Evolutionary conservation across 1,139 yeast genomes (phyloP).

Genomic region (Geotrichum carabidarum): DNA sequence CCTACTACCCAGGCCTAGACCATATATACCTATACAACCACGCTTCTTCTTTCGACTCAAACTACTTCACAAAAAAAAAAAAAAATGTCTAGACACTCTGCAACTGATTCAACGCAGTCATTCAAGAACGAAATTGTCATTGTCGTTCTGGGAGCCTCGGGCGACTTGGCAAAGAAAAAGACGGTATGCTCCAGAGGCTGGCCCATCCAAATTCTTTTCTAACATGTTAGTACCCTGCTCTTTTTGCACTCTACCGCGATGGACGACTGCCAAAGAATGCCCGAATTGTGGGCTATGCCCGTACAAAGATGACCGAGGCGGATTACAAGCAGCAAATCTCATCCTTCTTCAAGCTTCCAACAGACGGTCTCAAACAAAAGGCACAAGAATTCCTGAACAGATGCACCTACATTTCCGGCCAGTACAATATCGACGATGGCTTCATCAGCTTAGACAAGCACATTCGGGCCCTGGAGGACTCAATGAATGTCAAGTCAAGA

Average conservation of each 20-base stretch:
- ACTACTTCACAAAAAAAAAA: too few species aligned
- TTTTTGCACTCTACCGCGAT: slow-evolving; percentile 48
- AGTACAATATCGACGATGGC: slow-evolving; percentile 75
- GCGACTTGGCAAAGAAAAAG: slow-evolving; percentile 95
- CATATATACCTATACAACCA: neutral
- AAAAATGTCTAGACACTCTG: too few species aligned
- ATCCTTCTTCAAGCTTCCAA: slow-evolving; percentile 58
- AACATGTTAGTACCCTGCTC: neutral
- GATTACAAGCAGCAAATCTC: slow-evolving; percentile 65
- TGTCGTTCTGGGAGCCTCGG: slow-evolving; percentile 93
- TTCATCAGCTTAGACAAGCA: slow-evolving; percentile 52
- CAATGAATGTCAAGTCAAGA: slow-evolving; percentile 38
- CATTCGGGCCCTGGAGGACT: slow-evolving; percentile 56
- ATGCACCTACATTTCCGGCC: slow-evolving; percentile 67
- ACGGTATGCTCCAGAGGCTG: slow-evolving; percentile 41
- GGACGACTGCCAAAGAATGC: slow-evolving; percentile 68
- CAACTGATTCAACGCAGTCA: neutral
- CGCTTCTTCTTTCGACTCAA: neutral
- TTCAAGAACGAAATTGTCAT: slow-evolving; percentile 34
- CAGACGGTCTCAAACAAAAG: slow-evolving; percentile 42
- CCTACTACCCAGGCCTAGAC: too few species aligned
- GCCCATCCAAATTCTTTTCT: neutral
- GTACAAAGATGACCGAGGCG: slow-evolving; percentile 63
- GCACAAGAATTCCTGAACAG: slow-evolving; percentile 60
- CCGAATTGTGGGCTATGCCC: slow-evolving; percentile 85